Conservation (phyloP, 2,329 filamentous ascomycete genomes). For the Fusarium beomiforme region DNA sequence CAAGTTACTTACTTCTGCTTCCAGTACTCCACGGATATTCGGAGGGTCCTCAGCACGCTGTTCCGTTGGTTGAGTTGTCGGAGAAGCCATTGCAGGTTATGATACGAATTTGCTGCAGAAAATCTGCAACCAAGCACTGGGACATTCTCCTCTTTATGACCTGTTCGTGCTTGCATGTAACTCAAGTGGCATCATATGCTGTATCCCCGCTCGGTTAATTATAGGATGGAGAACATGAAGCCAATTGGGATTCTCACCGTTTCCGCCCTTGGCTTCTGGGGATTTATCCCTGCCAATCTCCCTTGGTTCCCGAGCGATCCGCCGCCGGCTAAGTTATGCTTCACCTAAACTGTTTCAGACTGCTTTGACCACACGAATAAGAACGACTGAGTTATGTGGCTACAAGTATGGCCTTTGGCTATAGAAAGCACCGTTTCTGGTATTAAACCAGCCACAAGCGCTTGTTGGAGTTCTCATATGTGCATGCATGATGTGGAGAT, state of each 20-base stretch:
- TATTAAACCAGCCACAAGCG: neutral
- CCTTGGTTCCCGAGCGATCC: neutral
- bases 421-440: neutral
- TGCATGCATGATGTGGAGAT: neutral
- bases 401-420: neutral
- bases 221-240: neutral
- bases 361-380: neutral
- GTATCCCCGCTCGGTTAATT: slow-evolving; percentile 7
- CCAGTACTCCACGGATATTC: neutral
- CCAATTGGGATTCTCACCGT: neutral
- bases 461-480: neutral
- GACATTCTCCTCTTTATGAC: slow-evolving; percentile 11
- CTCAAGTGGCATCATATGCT: neutral
- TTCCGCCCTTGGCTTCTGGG: neutral
- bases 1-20: slow-evolving; percentile 6
- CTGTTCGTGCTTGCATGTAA: neutral
- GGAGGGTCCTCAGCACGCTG: neutral
- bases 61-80: neutral
- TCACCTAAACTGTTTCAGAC: neutral
- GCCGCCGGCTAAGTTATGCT: neutral
- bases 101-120: accelerated
- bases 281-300: neutral
- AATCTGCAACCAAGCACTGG: neutral
- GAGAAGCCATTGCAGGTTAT: neutral
- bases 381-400: neutral